Evolutionary conservation across 2,329 filamentous ascomycete genomes (phyloP).

Genomic region (Paecilomyces sp.): DNA sequence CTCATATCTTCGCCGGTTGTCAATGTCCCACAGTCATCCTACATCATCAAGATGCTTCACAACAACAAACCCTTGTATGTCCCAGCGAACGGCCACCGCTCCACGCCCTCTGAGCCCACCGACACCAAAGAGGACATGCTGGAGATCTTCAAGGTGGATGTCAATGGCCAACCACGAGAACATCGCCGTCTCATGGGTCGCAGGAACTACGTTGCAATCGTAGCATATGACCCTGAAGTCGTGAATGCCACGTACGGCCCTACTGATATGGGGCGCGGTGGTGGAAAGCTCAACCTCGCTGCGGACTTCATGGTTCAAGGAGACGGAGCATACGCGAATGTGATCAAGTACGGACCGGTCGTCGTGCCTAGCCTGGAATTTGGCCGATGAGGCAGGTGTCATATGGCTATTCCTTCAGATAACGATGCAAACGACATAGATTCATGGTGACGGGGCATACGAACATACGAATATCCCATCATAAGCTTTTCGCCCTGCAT

Average conservation of each 20-base stretch:
- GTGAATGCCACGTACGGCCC: conserved; percentile 44
- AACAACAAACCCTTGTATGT: conserved; percentile 89
- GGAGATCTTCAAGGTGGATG: conserved; percentile 96
- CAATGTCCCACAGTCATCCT: conserved; percentile 74
- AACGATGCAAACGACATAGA: neutral
- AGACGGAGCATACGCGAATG: conserved; percentile 69
- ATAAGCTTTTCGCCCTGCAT: neutral
- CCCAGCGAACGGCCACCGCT: conserved; percentile 74
- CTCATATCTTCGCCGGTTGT: conserved; percentile 90
- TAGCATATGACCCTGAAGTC: conserved; percentile 87
- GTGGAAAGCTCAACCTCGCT: conserved; percentile 68
- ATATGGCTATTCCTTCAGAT: neutral
- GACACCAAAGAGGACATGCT: conserved; percentile 99
- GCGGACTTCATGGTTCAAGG: conserved; percentile 97
- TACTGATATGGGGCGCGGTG: conserved; percentile 17
- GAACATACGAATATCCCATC: neutral
- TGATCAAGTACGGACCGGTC: conserved; percentile 95
- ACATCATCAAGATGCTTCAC: conserved; percentile 91
- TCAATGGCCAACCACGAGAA: conserved; percentile 73
- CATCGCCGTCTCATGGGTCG: conserved; percentile 88
- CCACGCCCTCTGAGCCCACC: conserved; percentile 57
- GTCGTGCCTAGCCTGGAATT: conserved; percentile 77
- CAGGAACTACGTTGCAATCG: conserved; percentile 84
- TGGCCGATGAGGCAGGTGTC: conserved; percentile 1
- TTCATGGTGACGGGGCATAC: neutral